These are phyloP conservation scores for Hordeum vulgare DNA, from an alignment of 176 grass and related monocot genomes.

Conservation along the genomic window DNA sequence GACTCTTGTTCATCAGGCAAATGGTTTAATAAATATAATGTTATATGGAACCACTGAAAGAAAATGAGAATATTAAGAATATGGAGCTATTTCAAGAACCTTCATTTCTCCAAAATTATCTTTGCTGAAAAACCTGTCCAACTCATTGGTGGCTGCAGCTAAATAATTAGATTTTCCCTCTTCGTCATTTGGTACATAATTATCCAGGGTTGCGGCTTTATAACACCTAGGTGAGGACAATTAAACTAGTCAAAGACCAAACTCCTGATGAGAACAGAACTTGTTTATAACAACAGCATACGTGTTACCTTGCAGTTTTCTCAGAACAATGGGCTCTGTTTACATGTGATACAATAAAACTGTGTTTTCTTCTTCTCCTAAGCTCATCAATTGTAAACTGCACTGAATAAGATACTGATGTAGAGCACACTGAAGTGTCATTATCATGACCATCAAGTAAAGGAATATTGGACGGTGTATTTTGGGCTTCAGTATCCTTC, in stretches of 20 bases:
- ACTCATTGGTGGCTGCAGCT: constrained; percentile 66
- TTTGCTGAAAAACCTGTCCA: constrained; percentile 91
- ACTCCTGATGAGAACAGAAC: constrained; percentile 2
- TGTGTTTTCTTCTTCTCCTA: constrained; percentile 64
- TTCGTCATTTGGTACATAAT: constrained; percentile 50
- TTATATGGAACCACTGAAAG: not conserved
- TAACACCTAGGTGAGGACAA: constrained; percentile 50
- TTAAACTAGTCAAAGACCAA: constrained; percentile 10
- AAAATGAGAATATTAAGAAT: not conserved
- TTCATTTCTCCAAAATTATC: constrained; percentile 93
- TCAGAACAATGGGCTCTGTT: constrained; percentile 24
- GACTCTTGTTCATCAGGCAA: not conserved
- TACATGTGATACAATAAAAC: constrained; percentile 36
- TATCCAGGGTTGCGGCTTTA: constrained; percentile 67
- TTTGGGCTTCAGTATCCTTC: constrained; percentile 25
- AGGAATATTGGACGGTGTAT: constrained; percentile 24
- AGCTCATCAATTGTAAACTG: constrained; percentile 68
- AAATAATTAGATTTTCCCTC: constrained; percentile 62
- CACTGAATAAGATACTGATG: constrained; percentile 40
- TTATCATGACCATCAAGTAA: constrained; percentile 28
- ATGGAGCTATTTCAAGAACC: constrained; percentile 32
- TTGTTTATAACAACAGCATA: constrained; percentile 19
- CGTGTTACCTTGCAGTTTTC: constrained; percentile 49
- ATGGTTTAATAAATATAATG: constrained; percentile 6
- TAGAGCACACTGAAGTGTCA: constrained; percentile 31